phyloP scores from a whole-genome alignment of 345 rosid genomes.

The Euphorbia lathyris region DNA sequence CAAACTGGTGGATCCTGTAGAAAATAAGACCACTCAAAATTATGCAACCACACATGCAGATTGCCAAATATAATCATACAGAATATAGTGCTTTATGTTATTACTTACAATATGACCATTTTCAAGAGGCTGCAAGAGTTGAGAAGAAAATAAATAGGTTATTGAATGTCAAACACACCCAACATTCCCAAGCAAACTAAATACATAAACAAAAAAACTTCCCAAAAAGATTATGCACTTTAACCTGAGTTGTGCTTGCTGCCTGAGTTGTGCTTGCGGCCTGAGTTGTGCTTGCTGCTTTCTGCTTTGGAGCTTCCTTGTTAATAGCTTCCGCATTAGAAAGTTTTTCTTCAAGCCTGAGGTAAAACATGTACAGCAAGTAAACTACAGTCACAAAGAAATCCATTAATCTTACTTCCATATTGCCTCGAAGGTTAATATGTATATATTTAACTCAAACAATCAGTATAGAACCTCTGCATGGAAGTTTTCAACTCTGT shows the following conservation, averaged over 20 bases:
- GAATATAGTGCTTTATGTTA: constrained; percentile 29
- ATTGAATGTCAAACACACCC: not conserved
- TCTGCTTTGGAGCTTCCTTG: constrained; percentile 69
- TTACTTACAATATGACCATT: constrained; percentile 71
- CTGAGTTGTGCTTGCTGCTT: constrained; percentile 40
- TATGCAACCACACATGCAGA: not conserved
- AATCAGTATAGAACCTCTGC: constrained; percentile 51
- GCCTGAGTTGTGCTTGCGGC: constrained; percentile 51
- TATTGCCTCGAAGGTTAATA: not conserved
- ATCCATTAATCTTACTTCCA: constrained; percentile 3
- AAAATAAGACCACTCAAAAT: constrained; percentile 9
- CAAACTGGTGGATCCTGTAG: constrained; percentile 54
- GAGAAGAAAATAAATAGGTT: constrained; percentile 3
- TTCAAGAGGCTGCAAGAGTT: constrained; percentile 60
- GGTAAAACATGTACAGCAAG: constrained; percentile 12
- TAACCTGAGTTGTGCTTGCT: constrained; percentile 46
- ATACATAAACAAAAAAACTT: not conserved
- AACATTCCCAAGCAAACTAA: not conserved
- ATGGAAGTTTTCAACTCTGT: constrained; percentile 74
- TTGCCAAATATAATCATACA: not conserved
- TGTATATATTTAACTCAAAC: not conserved
- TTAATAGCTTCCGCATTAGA: constrained; percentile 76
- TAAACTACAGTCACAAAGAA: not conserved
- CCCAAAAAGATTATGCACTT: not conserved
- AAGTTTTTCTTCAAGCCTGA: constrained; percentile 88